Percentiles rank a stretch among this genome's conserved stretches.
Conservation (phyloP, 371 early-diverging fungal genomes). For the Actinomucor elegans region DNA sequence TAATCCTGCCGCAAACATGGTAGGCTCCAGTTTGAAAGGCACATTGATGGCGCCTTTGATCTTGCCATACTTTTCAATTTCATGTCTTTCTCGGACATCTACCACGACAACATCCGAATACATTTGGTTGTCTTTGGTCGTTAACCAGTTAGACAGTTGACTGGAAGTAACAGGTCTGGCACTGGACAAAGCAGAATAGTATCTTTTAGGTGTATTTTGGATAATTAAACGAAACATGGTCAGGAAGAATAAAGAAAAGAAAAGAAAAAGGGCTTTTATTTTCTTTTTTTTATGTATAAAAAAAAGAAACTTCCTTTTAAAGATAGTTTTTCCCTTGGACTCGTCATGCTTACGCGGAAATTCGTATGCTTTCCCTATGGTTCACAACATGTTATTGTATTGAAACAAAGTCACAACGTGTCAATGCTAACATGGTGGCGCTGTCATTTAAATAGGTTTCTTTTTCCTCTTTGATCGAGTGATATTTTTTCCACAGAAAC, state of each 20-base stretch:
- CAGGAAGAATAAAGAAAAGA: not conserved
- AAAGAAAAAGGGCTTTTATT: not conserved
- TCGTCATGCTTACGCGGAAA: slow-evolving; percentile 10
- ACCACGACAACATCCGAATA: slow-evolving; percentile 10
- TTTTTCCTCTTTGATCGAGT: no score
- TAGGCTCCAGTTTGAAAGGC: slow-evolving; percentile 12
- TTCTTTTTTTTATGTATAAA: not conserved
- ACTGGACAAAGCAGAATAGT: not conserved
- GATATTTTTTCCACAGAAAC: no score
- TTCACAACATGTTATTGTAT: no score
- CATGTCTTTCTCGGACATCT: slow-evolving; percentile 29
- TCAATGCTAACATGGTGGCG: no score
- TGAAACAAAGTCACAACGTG: no score
- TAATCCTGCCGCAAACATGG: slow-evolving; percentile 18
- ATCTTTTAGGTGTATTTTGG: not conserved
- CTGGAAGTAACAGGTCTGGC: not conserved
- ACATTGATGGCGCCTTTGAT: slow-evolving; percentile 25
- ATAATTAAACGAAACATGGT: not conserved
- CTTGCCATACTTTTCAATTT: slow-evolving; percentile 28
- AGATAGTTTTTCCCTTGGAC: no score
- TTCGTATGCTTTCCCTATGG: no score
- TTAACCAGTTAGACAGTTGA: slow-evolving; percentile 5
- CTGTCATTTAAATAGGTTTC: no score
- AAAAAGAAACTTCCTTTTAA: not conserved
- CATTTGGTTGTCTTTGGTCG: not conserved